Evolutionary conservation across 2,329 filamentous ascomycete genomes (phyloP), one percentile per base, ranked within the genome.

Genomic region (Pseudocercospora fijiensis): DNA sequence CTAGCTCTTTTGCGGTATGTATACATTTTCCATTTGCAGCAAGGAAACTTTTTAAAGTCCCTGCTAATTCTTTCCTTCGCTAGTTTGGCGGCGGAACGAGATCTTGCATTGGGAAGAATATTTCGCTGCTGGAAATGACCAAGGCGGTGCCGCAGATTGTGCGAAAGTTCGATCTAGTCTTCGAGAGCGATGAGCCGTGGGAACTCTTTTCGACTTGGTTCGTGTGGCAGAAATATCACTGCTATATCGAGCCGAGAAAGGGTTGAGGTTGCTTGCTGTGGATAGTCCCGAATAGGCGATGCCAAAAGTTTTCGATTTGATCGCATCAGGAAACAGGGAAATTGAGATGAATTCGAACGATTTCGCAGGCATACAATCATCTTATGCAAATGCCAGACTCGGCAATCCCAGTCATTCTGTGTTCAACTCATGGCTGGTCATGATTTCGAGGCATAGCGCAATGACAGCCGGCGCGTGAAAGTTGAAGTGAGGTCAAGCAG

Each of bases 71-170:
- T 51, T 13, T 5, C 41, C n/a, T n/a, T n/a, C n/a, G 1, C 20
- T 18, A 53, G 49, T 67, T 67, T 45, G 77, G 76, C 3, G 71
- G 66, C 2, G 77, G 77, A 1, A 70, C 72, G 4, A 65, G 76
- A 11, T 74, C 69, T 0, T 78, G 76, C 57, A 74, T 75, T 7
- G 77, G 76, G 0, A 68, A 67, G 56, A 71, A 75, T 26, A 70
- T 76, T 37, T 64, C 65, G 3, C 33, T 71, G 30, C 57, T 73
- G 13, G 73, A 75, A 60, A 72, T 76, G 47, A 60, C 49, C 13
- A 75, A 74, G 58, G 59, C 74, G 10, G 43, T 76, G 9, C 73
- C 73, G 3, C 62, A 72, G 65, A 63, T 76, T 37, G 22, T 74
- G 16, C 53, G 69, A 22, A 60, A 67, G 11, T 76, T 70, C 28